Conservation (phyloP, 345 rosid species). For the Melastoma malabathricum region DNA sequence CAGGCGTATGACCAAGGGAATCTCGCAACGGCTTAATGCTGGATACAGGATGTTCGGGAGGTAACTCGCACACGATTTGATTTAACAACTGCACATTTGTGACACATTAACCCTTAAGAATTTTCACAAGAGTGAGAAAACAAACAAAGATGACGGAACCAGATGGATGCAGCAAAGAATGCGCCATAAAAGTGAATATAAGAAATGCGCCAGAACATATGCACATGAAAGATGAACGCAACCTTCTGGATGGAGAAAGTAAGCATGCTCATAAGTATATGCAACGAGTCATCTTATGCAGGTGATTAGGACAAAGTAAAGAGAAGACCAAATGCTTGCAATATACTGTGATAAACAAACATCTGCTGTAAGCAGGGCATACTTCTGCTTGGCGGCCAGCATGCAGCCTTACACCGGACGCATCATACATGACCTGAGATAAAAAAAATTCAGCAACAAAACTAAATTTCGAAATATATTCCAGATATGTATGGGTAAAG, state of each 20-base stretch:
- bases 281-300: too few relatives aligned
- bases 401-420: constrained; percentile 54
- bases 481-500: not conserved
- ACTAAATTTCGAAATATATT: not conserved
- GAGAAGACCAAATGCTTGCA: not conserved
- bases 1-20: constrained; percentile 55
- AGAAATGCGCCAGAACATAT: too few relatives aligned
- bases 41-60: constrained; percentile 52
- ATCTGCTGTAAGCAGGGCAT: constrained; percentile 6
- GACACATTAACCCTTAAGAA: not conserved
- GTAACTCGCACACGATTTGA: constrained; percentile 59
- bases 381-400: constrained; percentile 69
- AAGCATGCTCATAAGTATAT: too few relatives aligned
- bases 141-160: too few relatives aligned
- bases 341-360: not conserved
- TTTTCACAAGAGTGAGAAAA: too few relatives aligned
- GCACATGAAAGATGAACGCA: too few relatives aligned
- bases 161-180: too few relatives aligned
- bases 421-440: constrained; percentile 63
- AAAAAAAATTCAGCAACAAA: constrained; percentile 3
- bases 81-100: constrained; percentile 33
- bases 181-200: too few relatives aligned
- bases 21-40: constrained; percentile 41
- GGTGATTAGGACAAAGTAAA: too few relatives aligned
- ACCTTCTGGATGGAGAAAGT: too few relatives aligned